Evolutionary conservation across 1,284 basidiomycete species (phyloP).

Genomic region (Puccinia coronata): DNA sequence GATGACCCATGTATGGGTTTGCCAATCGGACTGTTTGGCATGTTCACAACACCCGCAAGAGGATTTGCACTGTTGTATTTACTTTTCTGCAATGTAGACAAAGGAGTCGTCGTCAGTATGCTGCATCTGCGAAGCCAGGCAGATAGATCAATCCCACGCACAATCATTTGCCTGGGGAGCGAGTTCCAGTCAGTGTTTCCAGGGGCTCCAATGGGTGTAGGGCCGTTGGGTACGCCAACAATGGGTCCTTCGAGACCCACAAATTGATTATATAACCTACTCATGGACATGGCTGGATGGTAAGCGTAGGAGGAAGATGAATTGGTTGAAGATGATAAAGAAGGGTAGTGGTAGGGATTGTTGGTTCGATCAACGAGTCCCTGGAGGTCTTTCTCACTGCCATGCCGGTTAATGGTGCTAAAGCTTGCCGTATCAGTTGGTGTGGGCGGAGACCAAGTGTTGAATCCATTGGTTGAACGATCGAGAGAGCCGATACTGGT

Average conservation of each 20-base stretch:
- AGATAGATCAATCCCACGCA: background rate
- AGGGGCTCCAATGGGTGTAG: slow-evolving; percentile 9
- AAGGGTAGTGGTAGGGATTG: slow-evolving; percentile 15
- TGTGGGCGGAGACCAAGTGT: slow-evolving; percentile 27
- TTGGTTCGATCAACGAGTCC: slow-evolving; percentile 32
- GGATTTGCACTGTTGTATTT: slow-evolving; percentile 5
- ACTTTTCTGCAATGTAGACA: background rate
- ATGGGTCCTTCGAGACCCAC: slow-evolving; percentile 3
- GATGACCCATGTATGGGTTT: slow-evolving; percentile 26
- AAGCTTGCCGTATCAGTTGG: slow-evolving; percentile 21
- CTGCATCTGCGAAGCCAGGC: background rate
- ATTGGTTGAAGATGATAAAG: slow-evolving; percentile 31
- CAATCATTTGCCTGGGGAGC: slow-evolving; percentile 27
- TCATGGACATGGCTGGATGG: slow-evolving; percentile 33
- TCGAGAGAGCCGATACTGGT: slow-evolving; percentile 33
- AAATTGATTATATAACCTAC: slow-evolving; percentile 33
- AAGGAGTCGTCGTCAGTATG: background rate
- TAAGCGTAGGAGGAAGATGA: slow-evolving; percentile 31
- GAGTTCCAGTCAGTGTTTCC: slow-evolving; percentile 9
- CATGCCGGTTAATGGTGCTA: background rate
- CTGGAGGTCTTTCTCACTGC: slow-evolving; percentile 37
- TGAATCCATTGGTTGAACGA: slow-evolving; percentile 27
- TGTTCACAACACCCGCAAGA: slow-evolving; percentile 7
- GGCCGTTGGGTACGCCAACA: background rate
- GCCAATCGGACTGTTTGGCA: slow-evolving; percentile 25